Percentiles rank a stretch among this genome's conserved stretches.
These are phyloP conservation scores for Kwoniella shivajii DNA, from an alignment of 1,284 basidiomycete species.

Conservation along the genomic window DNA sequence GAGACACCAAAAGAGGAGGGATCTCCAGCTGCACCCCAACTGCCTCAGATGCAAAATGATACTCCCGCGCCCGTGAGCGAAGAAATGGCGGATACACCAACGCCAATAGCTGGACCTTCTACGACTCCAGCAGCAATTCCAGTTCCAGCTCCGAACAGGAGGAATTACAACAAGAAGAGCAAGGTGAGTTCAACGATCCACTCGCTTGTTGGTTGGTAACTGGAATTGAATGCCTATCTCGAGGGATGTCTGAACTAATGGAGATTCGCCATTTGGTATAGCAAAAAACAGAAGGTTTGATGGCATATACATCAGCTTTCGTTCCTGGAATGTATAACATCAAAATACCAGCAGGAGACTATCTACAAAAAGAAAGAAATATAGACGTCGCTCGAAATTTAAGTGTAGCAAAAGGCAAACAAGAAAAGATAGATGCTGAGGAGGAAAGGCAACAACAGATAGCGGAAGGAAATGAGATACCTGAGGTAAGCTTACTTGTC, in stretches of 20 bases:
- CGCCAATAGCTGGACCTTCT: slow-evolving; percentile 15
- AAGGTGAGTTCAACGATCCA: slow-evolving; percentile 12
- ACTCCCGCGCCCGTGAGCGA: slow-evolving; percentile 9
- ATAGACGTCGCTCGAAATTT: slow-evolving; percentile 43
- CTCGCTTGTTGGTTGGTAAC: neutral
- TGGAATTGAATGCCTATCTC: neutral
- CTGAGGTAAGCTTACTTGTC: slow-evolving; percentile 22
- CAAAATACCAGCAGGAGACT: slow-evolving; percentile 51
- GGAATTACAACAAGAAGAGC: slow-evolving; percentile 18
- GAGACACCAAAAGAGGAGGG: slow-evolving; percentile 11
- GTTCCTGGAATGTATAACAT: slow-evolving; percentile 48
- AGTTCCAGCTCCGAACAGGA: slow-evolving; percentile 5
- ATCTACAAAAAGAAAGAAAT: slow-evolving; percentile 40
- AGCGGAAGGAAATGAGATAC: slow-evolving; percentile 23
- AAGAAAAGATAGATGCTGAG: slow-evolving; percentile 29
- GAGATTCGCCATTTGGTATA: neutral
- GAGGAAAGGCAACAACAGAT: slow-evolving; percentile 18
- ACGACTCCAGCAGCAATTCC: slow-evolving; percentile 15
- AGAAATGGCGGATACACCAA: slow-evolving; percentile 3
- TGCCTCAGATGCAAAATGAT: slow-evolving; percentile 2
- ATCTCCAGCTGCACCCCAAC: slow-evolving; percentile 6
- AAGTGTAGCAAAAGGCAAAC: slow-evolving; percentile 29
- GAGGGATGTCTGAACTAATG: neutral
- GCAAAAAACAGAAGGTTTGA: slow-evolving; percentile 28
- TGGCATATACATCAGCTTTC: slow-evolving; percentile 43